Evolutionary conservation across 2,329 filamentous ascomycete genomes (phyloP).

Genomic region (Nectriaceae sp.): DNA sequence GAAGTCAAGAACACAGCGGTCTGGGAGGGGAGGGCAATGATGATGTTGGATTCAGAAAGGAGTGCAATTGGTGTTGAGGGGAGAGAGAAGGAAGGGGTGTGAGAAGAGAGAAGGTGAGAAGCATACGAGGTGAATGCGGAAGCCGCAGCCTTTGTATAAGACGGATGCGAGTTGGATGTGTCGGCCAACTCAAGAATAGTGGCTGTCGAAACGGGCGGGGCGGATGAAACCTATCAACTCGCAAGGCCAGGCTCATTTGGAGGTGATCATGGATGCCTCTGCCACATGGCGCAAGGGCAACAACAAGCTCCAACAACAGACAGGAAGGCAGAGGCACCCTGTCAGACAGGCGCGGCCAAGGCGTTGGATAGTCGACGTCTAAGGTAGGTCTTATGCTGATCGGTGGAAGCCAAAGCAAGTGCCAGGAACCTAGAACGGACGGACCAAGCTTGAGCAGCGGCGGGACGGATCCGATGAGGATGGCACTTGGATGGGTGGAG

Average conservation of each 20-base stretch:
- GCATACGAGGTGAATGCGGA: constrained; percentile 27
- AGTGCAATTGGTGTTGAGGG: constrained; percentile 3
- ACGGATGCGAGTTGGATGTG: constrained; percentile 44
- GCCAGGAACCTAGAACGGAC: neutral
- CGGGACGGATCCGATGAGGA: neutral
- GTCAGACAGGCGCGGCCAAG: neutral
- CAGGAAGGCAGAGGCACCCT: neutral
- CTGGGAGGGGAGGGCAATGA: constrained; percentile 2
- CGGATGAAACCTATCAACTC: constrained; percentile 43
- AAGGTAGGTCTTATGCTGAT: neutral
- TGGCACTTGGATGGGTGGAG: neutral
- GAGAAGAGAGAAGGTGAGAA: constrained; percentile 1
- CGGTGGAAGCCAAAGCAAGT: neutral
- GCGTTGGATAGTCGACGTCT: neutral
- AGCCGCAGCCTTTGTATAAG: constrained; percentile 26
- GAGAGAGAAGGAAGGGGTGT: constrained; percentile 7
- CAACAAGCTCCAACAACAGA: neutral
- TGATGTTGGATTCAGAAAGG: constrained; percentile 5
- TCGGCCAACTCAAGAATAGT: constrained; percentile 46
- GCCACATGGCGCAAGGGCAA: constrained; percentile 30
- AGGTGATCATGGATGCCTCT: constrained; percentile 38
- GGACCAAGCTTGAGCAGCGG: neutral
- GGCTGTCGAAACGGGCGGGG: constrained; percentile 42
- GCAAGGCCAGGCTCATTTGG: constrained; percentile 48
- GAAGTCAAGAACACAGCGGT: too few relatives aligned